Evolutionary conservation across 2,329 filamentous ascomycete genomes (phyloP).

Genomic region (Botryosphaeria agaves): DNA sequence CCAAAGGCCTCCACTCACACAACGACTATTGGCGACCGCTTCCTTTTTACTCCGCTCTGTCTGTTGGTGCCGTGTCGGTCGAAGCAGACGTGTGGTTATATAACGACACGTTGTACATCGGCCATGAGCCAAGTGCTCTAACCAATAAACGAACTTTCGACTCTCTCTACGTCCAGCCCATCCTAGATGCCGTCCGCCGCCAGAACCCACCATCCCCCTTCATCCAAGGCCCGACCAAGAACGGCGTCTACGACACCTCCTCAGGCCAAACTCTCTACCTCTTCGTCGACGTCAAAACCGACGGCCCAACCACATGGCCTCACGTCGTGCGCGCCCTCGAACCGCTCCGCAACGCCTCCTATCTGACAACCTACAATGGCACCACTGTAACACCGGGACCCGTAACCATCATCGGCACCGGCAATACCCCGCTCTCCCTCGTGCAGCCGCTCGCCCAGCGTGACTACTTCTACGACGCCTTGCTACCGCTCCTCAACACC

Average conservation of each 20-base stretch:
- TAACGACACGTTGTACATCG: slow-evolving; percentile 37
- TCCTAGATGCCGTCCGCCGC: slow-evolving; percentile 35
- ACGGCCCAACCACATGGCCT: slow-evolving; percentile 36
- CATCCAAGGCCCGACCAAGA: slow-evolving; percentile 21
- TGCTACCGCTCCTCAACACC: slow-evolving; percentile 26
- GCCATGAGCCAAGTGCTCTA: slow-evolving; percentile 36
- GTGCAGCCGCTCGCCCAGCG: slow-evolving; percentile 8
- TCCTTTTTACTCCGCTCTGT: slow-evolving; percentile 34
- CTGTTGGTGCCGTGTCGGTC: slow-evolving; percentile 37
- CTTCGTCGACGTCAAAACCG: slow-evolving; percentile 47
- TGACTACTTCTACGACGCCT: slow-evolving; percentile 45
- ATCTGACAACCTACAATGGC: slow-evolving; percentile 35
- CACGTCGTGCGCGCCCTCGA: slow-evolving; percentile 36
- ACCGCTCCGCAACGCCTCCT: slow-evolving; percentile 35
- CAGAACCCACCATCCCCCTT: slow-evolving; percentile 39
- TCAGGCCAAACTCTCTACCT: slow-evolving; percentile 42
- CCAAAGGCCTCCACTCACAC: slow-evolving; percentile 37
- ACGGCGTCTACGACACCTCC: slow-evolving; percentile 41
- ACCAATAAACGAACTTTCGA: slow-evolving; percentile 35
- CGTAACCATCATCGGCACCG: slow-evolving; percentile 46
- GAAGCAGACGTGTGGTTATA: slow-evolving; percentile 46
- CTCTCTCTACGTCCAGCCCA: slow-evolving; percentile 41
- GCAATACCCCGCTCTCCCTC: neutral
- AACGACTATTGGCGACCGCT: slow-evolving; percentile 41
- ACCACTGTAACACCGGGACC: slow-evolving; percentile 27